Evolutionary conservation across 768 basidiomycete genomes (phyloP).

Genomic region (Suillus hirtellus): DNA sequence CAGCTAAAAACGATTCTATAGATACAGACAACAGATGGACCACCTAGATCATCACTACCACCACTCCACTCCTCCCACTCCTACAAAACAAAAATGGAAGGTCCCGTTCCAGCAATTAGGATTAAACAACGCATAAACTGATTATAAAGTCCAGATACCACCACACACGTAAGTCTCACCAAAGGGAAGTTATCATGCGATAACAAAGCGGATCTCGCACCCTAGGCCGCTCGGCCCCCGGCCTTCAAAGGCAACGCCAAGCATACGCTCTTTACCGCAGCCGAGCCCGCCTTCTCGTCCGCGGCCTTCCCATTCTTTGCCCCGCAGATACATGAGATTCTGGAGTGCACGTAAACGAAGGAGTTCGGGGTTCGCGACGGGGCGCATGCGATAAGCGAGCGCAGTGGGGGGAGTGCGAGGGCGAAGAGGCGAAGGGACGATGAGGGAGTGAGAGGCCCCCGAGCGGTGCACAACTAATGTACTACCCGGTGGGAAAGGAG

Average conservation of each 20-base stretch:
- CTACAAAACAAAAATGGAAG: not conserved
- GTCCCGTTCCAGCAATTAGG: conserved; percentile 22
- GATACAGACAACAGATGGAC: conserved; percentile 13
- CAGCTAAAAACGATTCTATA: conserved; percentile 9
- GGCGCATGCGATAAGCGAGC: conserved; percentile 50
- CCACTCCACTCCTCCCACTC: not conserved
- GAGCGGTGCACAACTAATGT: conserved; percentile 26
- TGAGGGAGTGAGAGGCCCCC: conserved; percentile 38
- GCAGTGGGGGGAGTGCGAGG: conserved; percentile 34
- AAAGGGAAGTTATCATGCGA: conserved; percentile 23
- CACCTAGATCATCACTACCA: not conserved
- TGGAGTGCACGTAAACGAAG: conserved; percentile 62
- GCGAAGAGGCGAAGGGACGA: conserved; percentile 44
- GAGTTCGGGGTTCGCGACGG: conserved; percentile 59
- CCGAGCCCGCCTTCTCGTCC: conserved; percentile 50
- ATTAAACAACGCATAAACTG: conserved; percentile 34
- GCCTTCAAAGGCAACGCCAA: conserved; percentile 63
- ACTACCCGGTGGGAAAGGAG: conserved; percentile 35
- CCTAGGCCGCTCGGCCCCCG: conserved; percentile 54
- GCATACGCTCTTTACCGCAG: conserved; percentile 57
- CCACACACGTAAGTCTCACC: conserved; percentile 11
- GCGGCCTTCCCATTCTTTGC: conserved; percentile 48
- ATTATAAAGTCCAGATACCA: conserved; percentile 29
- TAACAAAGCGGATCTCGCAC: conserved; percentile 39
- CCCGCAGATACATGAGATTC: conserved; percentile 48